Evolutionary conservation across 116 monocot species (phyloP).

Genomic region (Iris pallida): DNA sequence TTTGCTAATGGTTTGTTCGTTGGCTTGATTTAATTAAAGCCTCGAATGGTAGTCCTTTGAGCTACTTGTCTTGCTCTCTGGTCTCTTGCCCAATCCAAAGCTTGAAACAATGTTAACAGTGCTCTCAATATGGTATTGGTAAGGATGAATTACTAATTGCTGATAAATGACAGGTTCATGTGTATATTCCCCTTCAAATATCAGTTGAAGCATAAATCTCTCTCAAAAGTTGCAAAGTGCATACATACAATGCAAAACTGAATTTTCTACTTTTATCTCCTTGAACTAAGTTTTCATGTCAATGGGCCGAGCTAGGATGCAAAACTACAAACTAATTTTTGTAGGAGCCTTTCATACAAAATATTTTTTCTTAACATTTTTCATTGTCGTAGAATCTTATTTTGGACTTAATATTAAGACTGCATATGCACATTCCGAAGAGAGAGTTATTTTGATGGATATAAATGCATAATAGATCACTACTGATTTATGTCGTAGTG

Average conservation of each 20-base stretch:
- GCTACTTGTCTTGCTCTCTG: slow-evolving; percentile 44
- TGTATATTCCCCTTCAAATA: no score
- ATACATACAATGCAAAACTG: background rate
- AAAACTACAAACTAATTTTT: no score
- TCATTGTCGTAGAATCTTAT: background rate
- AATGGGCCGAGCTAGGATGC: background rate
- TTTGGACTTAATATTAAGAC: background rate
- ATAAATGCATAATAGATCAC: no score
- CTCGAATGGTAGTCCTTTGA: slow-evolving; percentile 58
- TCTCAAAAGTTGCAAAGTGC: no score
- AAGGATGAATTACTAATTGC: background rate
- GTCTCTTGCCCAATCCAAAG: slow-evolving; percentile 32
- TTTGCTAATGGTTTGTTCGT: background rate
- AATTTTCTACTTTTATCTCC: background rate
- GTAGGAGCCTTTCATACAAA: background rate
- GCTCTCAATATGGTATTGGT: slow-evolving; percentile 54
- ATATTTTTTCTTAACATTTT: background rate
- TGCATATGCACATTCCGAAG: background rate
- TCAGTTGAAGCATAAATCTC: no score
- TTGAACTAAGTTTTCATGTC: background rate
- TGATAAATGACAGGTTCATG: background rate
- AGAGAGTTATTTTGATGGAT: background rate
- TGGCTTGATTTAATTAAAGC: slow-evolving; percentile 8
- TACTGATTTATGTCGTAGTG: background rate
- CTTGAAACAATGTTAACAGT: slow-evolving; percentile 46